Evolutionary conservation across 2,329 filamentous ascomycete genomes (phyloP).

Genomic region (Torrubiella hemipterigena): DNA sequence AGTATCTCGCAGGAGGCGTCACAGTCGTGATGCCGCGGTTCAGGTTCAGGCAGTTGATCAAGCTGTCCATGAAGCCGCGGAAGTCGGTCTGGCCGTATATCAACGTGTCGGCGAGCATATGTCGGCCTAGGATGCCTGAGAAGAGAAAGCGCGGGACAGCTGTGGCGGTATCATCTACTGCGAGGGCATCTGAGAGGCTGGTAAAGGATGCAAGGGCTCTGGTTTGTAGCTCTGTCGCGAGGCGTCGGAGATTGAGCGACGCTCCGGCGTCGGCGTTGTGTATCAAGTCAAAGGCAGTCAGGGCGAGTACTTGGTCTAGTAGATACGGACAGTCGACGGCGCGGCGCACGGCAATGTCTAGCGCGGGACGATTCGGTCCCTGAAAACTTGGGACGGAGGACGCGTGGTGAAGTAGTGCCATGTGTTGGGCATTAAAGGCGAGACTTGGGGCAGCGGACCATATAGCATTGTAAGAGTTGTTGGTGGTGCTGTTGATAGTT

Average conservation of each 20-base stretch:
- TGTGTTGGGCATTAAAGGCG: neutral
- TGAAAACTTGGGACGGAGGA: neutral
- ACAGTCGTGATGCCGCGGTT: slow-evolving; percentile 29
- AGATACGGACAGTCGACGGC: slow-evolving; percentile 18
- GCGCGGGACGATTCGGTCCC: slow-evolving; percentile 1
- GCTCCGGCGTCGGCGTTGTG: slow-evolving; percentile 9
- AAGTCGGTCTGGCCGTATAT: slow-evolving; percentile 17
- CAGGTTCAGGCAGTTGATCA: slow-evolving; percentile 27
- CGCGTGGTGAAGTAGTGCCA: neutral
- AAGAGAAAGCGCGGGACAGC: slow-evolving; percentile 5
- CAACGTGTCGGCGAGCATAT: slow-evolving; percentile 12
- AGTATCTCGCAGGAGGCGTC: slow-evolving; percentile 20
- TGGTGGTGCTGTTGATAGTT: too few species aligned
- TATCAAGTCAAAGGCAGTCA: slow-evolving; percentile 24
- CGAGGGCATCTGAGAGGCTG: slow-evolving; percentile 7
- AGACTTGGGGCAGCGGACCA: neutral
- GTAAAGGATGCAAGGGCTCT: slow-evolving; percentile 16
- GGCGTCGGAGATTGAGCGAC: neutral
- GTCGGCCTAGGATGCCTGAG: slow-evolving; percentile 5
- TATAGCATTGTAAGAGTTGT: too few species aligned
- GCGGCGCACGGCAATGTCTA: slow-evolving; percentile 2
- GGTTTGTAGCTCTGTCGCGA: slow-evolving; percentile 12
- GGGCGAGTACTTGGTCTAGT: slow-evolving; percentile 23
- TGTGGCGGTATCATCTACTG: slow-evolving; percentile 6
- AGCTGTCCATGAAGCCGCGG: slow-evolving; percentile 24